Base-by-base conservation (phyloP, 441 rosid genomes). In the Jatropha multifida region DNA sequence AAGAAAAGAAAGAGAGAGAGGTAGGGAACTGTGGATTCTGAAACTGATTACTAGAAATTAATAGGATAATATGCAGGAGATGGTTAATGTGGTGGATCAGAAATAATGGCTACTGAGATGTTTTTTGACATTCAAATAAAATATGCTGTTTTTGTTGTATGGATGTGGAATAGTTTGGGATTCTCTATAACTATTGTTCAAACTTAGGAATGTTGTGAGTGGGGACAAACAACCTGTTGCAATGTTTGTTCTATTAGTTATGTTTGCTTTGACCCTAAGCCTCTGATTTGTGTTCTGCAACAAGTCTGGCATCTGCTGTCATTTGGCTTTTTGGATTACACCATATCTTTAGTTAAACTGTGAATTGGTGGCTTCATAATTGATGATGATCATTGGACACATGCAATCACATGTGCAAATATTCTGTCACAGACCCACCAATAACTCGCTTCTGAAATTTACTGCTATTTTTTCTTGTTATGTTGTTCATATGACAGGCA, bases 401-500 rank as follows among this genome's bases (percentile, higher is more conserved):
- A 32, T 23, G 12, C 37, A 37, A n/a, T 51, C 73, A 59, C 64
- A 64, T 15, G 46, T 37, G 48, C 71, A 42, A 38, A 63, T 64
- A 27, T 10, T 77, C 38, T 72, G 77, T 64, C 48, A 69, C n/a
- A 23, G 23, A 64, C 32, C 2, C 32, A 32, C 32, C 32, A 51
- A 64, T 52, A 68, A 59, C 32, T 76, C 20, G 46, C 17, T 62
- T 71, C 74, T 61, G 51, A 73, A 74, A 68, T 68, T 81, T 71
- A 68, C 58, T 32, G 76, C 74, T 14, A 6, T 72, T 18, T 77
- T 80, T 48, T 85, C 10, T 64, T 81, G 68, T 77, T 76, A 27
- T 75, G 65, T 38, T 66, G 58, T 60, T 49, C 64, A 49, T 81
- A 49, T 48, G 74, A 55, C 83, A 92, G 99, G 95, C 85, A 65